Base-by-base conservation (phyloP, 2,329 filamentous ascomycete genomes). In the Beauveria brongniartii region DNA sequence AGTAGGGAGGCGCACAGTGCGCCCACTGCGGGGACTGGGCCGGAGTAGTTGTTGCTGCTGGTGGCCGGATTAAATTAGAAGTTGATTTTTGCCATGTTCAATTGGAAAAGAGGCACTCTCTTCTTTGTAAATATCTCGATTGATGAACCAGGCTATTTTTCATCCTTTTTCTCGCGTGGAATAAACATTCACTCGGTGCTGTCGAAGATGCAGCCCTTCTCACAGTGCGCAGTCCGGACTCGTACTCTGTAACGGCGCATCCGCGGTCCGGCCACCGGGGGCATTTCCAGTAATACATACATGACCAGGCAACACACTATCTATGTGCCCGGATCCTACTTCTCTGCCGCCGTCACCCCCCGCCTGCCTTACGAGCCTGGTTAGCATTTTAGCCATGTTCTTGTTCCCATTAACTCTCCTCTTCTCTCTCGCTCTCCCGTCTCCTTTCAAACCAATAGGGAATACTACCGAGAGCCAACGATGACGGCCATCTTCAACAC, bases 221-320 rank as follows among this genome's bases (percentile, higher is more conserved):
- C 34, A 57, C 55, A 57, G 55, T 57, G 55, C 22, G 55, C 10
- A 6, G 6, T 22, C 54, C 55, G 43, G 54, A 22, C 55, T 46
- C 28, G 22, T 22, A 24, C 41, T n/a, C 55, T 14, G 14, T 46
- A 41, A 50, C 55, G 46, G 44, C 55, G 44, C 44, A 30, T 57
- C 55, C 55, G 43, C 34, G 55, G 44, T 57, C 55, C 55, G 55
- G 55, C 55, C 22, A 57, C 55, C 55, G 55, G 55, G 55, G 55
- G 52, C 46, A 43, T 18, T 58, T 58, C 44, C 55, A 40, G 41
- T 55, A 22, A n/a, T 53, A 24, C 18, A 20, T 37, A 50, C 24
- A 50, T 43, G 34, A 6, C 34, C 34, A 37, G 34, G 34, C 34
- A 37, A 37, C 34, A 37, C 34, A 37, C 12, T 37, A 37, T 37